Percentiles rank a stretch among this genome's conserved stretches.
Conservation (phyloP, 2,329 filamentous ascomycete species). For the Calonectria honghensis region DNA sequence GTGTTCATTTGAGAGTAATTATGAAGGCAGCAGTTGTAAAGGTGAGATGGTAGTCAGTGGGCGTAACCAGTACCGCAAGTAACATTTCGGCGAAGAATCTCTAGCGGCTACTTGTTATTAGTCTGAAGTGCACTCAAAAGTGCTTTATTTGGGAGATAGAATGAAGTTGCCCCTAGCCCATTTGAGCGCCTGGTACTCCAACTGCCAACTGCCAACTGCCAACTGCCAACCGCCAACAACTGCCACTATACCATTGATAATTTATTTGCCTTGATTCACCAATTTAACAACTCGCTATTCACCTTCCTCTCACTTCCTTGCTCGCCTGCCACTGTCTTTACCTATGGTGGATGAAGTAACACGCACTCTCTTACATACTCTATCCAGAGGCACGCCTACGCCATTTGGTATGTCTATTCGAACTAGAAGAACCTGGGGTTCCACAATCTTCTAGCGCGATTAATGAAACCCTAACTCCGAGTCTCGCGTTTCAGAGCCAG, state of each 20-base stretch:
- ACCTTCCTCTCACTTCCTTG: too few species aligned
- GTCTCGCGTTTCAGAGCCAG: background rate
- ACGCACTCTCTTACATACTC: background rate
- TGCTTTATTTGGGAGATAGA: too few species aligned
- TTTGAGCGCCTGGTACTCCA: too few species aligned
- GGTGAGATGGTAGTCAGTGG: background rate
- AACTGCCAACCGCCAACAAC: too few species aligned
- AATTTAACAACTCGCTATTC: background rate
- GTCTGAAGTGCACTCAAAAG: too few species aligned
- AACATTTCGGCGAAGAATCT: background rate
- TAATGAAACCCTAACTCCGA: background rate
- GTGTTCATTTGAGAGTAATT: background rate
- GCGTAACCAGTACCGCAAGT: too few species aligned
- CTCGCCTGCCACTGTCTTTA: background rate
- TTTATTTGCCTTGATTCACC: background rate
- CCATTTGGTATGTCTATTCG: background rate
- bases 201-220: too few species aligned
- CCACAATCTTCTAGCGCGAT: background rate
- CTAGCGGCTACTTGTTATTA: too few species aligned
- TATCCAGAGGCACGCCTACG: background rate
- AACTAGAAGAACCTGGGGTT: accelerated
- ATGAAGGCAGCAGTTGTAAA: background rate
- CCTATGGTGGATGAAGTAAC: background rate
- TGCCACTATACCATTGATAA: background rate
- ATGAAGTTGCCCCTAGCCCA: too few species aligned